These are phyloP conservation scores for Podospora pseudocomata DNA, from an alignment of 495 filamentous ascomycete genomes.

Conservation along the genomic window DNA sequence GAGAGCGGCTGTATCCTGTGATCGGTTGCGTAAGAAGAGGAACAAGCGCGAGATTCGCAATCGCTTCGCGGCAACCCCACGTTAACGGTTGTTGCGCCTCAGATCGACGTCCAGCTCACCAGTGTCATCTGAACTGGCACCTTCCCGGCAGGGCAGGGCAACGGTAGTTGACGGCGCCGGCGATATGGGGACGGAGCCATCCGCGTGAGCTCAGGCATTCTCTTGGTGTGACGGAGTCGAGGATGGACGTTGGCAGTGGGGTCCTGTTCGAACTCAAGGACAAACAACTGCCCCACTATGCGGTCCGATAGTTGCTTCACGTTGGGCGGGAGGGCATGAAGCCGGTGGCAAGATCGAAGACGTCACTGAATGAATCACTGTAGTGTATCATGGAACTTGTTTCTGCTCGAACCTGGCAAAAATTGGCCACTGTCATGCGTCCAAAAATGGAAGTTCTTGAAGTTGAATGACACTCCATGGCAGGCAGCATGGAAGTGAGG, in stretches of 20 bases:
- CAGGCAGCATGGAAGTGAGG: background rate
- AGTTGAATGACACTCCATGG: background rate
- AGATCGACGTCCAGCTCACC: background rate
- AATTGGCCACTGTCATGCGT: conserved; percentile 9
- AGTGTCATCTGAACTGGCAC: conserved; percentile 1
- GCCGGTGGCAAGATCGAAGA: conserved; percentile 9
- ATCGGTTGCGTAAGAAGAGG: background rate
- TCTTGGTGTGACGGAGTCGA: background rate
- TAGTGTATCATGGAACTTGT: background rate
- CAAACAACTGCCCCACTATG: background rate
- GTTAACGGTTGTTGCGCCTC: background rate
- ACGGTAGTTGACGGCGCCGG: background rate
- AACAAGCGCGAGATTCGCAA: background rate
- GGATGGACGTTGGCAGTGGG: background rate
- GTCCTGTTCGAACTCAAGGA: background rate
- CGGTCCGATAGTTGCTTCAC: conserved; percentile 3
- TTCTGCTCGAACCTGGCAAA: background rate
- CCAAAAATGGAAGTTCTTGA: background rate
- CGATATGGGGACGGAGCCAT: background rate
- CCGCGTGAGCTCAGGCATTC: background rate
- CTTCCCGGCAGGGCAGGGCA: conserved; percentile 6
- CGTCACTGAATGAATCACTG: background rate
- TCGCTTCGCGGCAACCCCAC: conserved; percentile 4
- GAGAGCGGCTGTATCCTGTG: background rate
- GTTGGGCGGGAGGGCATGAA: background rate